Percentiles rank a stretch among this genome's conserved stretches.
These are phyloP conservation scores for Starmera pachycereana DNA, from an alignment of 805 yeast genomes.

Conservation along the genomic window DNA sequence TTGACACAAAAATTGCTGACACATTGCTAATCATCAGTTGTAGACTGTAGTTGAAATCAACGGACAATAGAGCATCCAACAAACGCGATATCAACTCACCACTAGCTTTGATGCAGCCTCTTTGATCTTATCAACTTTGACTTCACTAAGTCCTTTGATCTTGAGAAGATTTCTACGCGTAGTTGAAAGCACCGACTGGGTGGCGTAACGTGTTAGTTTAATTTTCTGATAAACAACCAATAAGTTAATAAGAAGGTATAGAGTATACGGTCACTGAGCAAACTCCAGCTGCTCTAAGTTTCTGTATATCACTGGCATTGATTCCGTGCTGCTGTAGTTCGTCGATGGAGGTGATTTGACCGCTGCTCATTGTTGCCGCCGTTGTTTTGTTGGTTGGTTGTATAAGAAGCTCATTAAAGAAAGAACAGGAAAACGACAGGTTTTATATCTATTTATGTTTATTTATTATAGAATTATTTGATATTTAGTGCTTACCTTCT, in stretches of 20 bases:
- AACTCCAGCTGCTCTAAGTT: constrained; percentile 56
- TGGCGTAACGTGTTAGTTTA: neutral
- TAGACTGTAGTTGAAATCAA: too few species aligned
- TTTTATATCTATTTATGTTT: too few species aligned
- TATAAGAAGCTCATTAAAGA: too few species aligned
- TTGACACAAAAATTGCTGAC: neutral
- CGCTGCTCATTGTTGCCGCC: constrained; percentile 1
- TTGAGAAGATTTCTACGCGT: constrained; percentile 54
- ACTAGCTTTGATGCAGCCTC: constrained; percentile 60
- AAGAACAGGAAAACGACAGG: too few species aligned
- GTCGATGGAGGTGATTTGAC: constrained; percentile 28
- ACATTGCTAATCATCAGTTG: neutral
- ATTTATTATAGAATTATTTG: too few species aligned
- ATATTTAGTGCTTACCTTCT: too few species aligned
- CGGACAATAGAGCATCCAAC: too few species aligned
- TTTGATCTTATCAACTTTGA: constrained; percentile 68
- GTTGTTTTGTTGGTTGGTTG: too few species aligned
- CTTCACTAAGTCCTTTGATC: constrained; percentile 66
- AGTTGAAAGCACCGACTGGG: constrained; percentile 42
- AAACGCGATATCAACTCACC: constrained; percentile 8
- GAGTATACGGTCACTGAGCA: constrained; percentile 22
- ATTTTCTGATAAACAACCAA: too few species aligned
- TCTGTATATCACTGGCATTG: constrained; percentile 60
- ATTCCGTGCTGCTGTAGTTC: constrained; percentile 59
- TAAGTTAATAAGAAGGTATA: too few species aligned